These are phyloP conservation scores for Coniochaeta ligniaria DNA, from an alignment of 2,329 filamentous ascomycete genomes.

Conservation along the genomic window DNA sequence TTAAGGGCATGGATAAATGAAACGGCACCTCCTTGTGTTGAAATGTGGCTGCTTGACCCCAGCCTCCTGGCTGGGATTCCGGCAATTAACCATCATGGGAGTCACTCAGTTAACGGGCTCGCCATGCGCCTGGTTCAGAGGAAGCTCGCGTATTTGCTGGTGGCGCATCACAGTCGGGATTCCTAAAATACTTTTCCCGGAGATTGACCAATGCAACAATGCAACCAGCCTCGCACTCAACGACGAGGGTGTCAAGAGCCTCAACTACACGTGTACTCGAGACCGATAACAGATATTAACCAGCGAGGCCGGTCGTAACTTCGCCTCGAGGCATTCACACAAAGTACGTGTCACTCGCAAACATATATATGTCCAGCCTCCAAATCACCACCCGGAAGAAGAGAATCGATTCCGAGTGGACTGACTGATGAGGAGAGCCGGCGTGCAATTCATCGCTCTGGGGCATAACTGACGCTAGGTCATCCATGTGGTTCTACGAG, in stretches of 20 bases:
- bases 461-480: constrained; percentile 70
- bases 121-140: constrained; percentile 7
- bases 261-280: background rate
- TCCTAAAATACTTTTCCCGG: background rate
- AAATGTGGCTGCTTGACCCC: constrained; percentile 3
- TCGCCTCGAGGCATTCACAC: background rate
- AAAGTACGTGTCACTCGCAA: background rate
- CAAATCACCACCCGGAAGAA: constrained; percentile 29
- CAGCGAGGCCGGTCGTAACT: background rate
- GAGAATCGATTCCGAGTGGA: constrained; percentile 32
- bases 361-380: constrained; percentile 34
- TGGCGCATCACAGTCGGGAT: background rate
- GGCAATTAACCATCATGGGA: constrained; percentile 10
- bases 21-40: constrained; percentile 4
- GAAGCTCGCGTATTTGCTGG: background rate
- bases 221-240: background rate
- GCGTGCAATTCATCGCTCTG: constrained; percentile 74
- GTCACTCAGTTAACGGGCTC: constrained; percentile 6
- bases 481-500: constrained; percentile 40
- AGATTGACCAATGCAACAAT: background rate
- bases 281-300: background rate
- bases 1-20: constrained; percentile 11
- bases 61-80: constrained; percentile 10
- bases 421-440: constrained; percentile 42
- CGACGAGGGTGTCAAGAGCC: background rate